Base-by-base conservation (phyloP, 805 yeast genomes). In the Lachancea cidri region DNA sequence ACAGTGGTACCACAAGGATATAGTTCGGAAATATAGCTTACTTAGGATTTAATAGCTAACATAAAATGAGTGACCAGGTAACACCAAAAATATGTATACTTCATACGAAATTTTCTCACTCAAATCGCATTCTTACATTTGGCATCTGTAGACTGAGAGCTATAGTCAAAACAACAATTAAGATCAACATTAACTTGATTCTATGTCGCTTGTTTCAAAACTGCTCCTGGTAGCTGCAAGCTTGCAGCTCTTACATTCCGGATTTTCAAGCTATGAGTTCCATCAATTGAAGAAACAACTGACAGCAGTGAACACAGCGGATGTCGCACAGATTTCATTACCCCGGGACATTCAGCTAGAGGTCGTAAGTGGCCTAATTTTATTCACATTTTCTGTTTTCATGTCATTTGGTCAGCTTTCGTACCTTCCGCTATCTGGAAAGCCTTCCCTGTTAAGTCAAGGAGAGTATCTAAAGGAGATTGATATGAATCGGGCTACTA, bases 201-300 rank as follows among this genome's bases (percentile, higher is more conserved):
- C 35, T n/a, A 44, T 44, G 47, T 13, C 41, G 3, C 11, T 43
- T 5, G 5, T 45, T n/a, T 41, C 48, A 2, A 47, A 47, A 35
- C 22, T 30, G 9, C 15, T 49, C 1, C 30, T 45, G 4, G 2
- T 39, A 6, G 30, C 47, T 17, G 38, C 51, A 8, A 2, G 39
- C 11, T 13, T 41, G 15, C 53, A 48, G 34, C 36, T 59, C 4
- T 24, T 54, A 2, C 67, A 63, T 44, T 47, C 66, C 5, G 66
- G 58, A 1, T 60, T 57, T 38, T 59, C 65, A 7, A 59, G 64
- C 17, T 59, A 57, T 42, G 65, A 62, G 42, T 63, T 55, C 38
- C 54, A 58, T 37, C 58, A 53, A 33, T 35, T 58, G 16, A 52
- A 52, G 22, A 53, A 47, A 29, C 36, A 38, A 30, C 29, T 42